Evolutionary conservation across 495 filamentous ascomycete genomes (phyloP).

Genomic region (Neurospora sp.): DNA sequence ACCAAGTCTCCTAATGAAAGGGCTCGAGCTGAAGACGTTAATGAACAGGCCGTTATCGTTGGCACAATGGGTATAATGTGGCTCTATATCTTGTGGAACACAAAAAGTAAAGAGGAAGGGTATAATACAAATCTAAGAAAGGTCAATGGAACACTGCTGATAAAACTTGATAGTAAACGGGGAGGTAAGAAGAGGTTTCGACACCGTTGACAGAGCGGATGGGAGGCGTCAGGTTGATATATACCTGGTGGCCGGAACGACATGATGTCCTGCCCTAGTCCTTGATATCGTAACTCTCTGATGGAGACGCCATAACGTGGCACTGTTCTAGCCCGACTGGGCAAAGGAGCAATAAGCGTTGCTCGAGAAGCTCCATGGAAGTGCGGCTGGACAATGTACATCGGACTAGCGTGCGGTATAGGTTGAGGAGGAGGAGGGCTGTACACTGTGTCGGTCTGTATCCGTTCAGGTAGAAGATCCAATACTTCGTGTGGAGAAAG

Average conservation of each 20-base stretch:
- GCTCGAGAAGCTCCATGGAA: not conserved
- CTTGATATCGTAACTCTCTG: not conserved
- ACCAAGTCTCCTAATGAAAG: not conserved
- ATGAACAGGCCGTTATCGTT: not conserved
- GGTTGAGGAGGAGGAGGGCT: not conserved
- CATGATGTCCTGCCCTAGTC: not conserved
- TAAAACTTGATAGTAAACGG: not conserved
- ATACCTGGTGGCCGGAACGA: not conserved
- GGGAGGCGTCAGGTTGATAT: slow-evolving; percentile 5
- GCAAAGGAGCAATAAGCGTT: not conserved
- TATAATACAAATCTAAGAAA: not conserved
- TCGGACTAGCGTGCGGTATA: not conserved
- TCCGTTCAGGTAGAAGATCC: not conserved
- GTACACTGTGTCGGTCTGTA: not conserved
- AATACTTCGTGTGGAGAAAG: slow-evolving; percentile 2
- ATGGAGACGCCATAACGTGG: not conserved
- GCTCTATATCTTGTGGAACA: not conserved
- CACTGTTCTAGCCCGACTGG: not conserved
- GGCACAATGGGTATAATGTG: not conserved
- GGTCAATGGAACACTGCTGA: not conserved
- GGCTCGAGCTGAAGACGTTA: not conserved
- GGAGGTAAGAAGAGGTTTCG: not conserved
- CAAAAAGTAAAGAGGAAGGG: not conserved
- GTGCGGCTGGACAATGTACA: not conserved
- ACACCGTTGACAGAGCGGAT: not conserved